Conservation (phyloP, 371 early-diverging fungal genomes). For the Cokeromyces recurvatus region DNA sequence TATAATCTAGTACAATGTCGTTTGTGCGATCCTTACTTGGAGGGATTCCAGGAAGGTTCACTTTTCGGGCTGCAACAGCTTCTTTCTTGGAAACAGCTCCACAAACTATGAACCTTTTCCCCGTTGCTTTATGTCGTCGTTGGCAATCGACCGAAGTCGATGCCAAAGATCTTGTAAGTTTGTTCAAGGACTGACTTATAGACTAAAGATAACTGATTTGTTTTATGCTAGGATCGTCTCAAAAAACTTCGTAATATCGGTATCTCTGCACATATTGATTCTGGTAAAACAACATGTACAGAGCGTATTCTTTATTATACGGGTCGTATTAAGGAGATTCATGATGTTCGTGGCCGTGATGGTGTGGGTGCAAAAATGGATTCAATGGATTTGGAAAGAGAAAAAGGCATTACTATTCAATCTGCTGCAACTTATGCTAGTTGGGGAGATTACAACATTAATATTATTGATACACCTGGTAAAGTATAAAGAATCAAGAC, state of each 20-base stretch:
- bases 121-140: conserved; percentile 30
- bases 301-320: conserved; percentile 97
- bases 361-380: conserved; percentile 99
- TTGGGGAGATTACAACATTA: conserved; percentile 81
- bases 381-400: conserved; percentile 97
- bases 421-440: conserved; percentile 83
- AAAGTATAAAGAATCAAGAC: conserved; percentile 14
- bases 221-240: conserved; percentile 42
- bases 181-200: neutral
- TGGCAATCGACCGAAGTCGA: conserved; percentile 36
- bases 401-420: conserved; percentile 94
- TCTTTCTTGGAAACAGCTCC: conserved; percentile 22
- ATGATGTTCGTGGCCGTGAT: conserved; percentile 96
- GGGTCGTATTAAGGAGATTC: conserved; percentile 93
- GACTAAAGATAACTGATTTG: neutral
- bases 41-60: conserved; percentile 34
- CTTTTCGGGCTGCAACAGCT: conserved; percentile 25
- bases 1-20: conserved; percentile 29
- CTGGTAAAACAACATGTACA: conserved; percentile 97
- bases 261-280: conserved; percentile 98
- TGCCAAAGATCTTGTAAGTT: conserved; percentile 35
- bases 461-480: conserved; percentile 92
- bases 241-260: conserved; percentile 88
- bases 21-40: conserved; percentile 46
- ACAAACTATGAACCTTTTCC: conserved; percentile 27